Conservation (phyloP, 225 moss, liverwort and hornwort species). For the Polytrichum formosum region DNA sequence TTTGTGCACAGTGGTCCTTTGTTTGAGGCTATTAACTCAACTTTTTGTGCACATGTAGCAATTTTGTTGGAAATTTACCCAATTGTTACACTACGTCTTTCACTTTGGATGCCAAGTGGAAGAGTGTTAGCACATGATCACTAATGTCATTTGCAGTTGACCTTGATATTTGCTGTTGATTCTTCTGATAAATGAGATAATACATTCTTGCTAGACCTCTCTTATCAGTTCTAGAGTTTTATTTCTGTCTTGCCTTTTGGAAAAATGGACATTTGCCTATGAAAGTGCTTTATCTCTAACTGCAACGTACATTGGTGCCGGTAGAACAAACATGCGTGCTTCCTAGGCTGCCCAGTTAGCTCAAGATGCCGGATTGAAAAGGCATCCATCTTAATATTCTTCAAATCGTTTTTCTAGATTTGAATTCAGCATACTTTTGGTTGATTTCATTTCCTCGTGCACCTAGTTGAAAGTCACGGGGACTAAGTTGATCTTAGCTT, state of each 20-base stretch:
- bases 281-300: too few species aligned
- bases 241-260: too few species aligned
- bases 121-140: too few species aligned
- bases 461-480: not conserved
- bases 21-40: not conserved
- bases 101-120: too few species aligned
- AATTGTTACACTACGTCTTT: not conserved
- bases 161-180: too few species aligned
- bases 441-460: not conserved
- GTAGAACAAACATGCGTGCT: slow-evolving; percentile 61
- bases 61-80: not conserved
- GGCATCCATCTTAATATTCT: slow-evolving; percentile 17
- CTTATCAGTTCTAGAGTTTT: too few species aligned
- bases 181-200: too few species aligned
- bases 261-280: too few species aligned
- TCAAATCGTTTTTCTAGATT: not conserved
- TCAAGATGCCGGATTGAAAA: slow-evolving; percentile 67
- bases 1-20: not conserved
- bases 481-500: not conserved
- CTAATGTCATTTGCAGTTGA: too few species aligned
- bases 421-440: not conserved
- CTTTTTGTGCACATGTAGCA: not conserved
- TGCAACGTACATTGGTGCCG: slow-evolving; percentile 21
- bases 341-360: slow-evolving; percentile 82
- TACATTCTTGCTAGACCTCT: too few species aligned